phyloP scores from a whole-genome alignment of 2,329 filamentous ascomycete genomes.

The Colletotrichum euphorbiae region DNA sequence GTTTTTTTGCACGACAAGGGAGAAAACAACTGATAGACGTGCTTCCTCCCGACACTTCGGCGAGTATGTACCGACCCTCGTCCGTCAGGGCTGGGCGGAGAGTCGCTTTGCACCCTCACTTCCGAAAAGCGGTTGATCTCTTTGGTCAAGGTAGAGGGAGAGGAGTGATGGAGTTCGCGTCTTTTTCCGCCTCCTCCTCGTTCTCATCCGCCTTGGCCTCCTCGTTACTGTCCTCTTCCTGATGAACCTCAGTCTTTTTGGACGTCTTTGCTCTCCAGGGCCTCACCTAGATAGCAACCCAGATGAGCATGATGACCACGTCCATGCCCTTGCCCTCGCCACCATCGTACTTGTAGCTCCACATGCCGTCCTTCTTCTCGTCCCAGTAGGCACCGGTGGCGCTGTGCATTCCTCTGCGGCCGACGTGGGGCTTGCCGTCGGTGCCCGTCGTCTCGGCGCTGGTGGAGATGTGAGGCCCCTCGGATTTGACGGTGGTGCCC shows the following conservation, averaged over 20 bases:
- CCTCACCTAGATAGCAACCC: constrained; percentile 72
- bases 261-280: background rate
- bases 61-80: background rate
- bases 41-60: background rate
- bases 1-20: background rate
- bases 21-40: background rate
- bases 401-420: constrained; percentile 90
- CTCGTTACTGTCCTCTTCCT: background rate
- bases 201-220: constrained; percentile 35
- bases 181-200: constrained; percentile 29
- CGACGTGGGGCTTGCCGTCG: constrained; percentile 77
- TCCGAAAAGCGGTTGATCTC: background rate
- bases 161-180: background rate
- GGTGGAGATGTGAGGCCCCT: constrained; percentile 66
- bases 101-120: background rate
- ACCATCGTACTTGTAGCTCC: constrained; percentile 86
- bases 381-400: constrained; percentile 91
- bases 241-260: background rate
- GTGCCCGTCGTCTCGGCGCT: constrained; percentile 65
- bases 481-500: constrained; percentile 60
- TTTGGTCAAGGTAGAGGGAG: background rate
- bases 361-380: constrained; percentile 90
- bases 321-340: constrained; percentile 75
- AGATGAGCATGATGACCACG: constrained; percentile 79
- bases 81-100: background rate